phyloP scores from a whole-genome alignment of 139 green algal species.

The Pedinophyceae sp. region DNA sequence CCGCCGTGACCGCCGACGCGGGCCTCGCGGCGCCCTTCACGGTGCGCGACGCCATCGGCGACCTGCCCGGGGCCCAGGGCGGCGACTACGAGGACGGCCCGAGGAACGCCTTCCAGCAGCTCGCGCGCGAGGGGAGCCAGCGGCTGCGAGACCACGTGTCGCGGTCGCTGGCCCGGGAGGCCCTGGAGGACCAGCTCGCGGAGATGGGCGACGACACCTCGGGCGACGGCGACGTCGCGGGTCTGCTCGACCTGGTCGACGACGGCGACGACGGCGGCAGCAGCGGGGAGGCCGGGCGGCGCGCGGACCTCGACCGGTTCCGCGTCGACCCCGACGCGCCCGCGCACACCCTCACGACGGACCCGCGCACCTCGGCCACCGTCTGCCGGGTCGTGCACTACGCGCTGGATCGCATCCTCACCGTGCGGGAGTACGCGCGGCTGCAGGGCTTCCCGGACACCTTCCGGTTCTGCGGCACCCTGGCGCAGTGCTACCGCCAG shows the following conservation, averaged over 20 bases:
- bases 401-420: conserved; percentile 86
- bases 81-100: conserved; percentile 36
- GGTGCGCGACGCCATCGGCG: conserved; percentile 77
- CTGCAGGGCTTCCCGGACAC: conserved; percentile 81
- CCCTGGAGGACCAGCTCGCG: conserved; percentile 35
- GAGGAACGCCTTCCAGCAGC: conserved; percentile 56
- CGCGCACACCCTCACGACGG: conserved; percentile 91
- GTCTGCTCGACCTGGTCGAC: conserved; percentile 58
- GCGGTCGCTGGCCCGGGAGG: conserved; percentile 90
- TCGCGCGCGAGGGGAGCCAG: conserved; percentile 35
- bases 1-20: conserved; percentile 33
- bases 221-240: conserved; percentile 33
- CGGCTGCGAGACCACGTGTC: conserved; percentile 71
- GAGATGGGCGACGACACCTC: conserved; percentile 51
- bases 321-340: conserved; percentile 77
- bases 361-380: conserved; percentile 97
- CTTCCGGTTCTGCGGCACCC: conserved; percentile 63
- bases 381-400: conserved; percentile 91
- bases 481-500: conserved; percentile 67
- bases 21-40: conserved; percentile 79
- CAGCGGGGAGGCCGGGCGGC: conserved; percentile 87
- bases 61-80: conserved; percentile 47
- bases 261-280: conserved; percentile 93
- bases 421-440: conserved; percentile 84
- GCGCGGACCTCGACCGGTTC: conserved; percentile 86